Evolutionary conservation across 2,329 filamentous ascomycete species (phyloP), one percentile per base, ranked within the genome.

Genomic region (Pseudopithomyces maydicus): DNA sequence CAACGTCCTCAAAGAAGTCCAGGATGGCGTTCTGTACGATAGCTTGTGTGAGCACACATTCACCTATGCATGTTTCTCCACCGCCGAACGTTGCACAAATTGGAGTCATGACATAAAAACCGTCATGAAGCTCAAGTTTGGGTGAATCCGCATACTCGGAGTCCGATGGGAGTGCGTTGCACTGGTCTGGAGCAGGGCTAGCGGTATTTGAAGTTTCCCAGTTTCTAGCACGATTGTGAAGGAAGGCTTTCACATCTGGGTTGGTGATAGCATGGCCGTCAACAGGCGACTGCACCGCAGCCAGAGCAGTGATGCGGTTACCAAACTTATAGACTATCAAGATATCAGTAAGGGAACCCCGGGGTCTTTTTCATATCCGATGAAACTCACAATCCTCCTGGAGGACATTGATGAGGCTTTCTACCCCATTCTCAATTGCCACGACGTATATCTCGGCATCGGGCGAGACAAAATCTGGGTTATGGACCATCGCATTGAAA

Each of bases 381-480:
- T 5, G 17, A 2, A 7, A 88, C 70, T 78, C 82, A 72, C 79
- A 80, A 10, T 84, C 70, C 2, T 81, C 63, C 35, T 87, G 81
- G 10, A 95, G 78, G 59, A 89, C 88, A 14, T 76, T 68, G 26
- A 88, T 74, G 0, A 86, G 78, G 1, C 81, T 77, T 32, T 87
- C 81, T 0, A 86, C 87, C 3, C 87, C 87, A 53, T 90, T 86
- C 1, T 89, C 87, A 15, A 95, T 78, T 1, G 85, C 90, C 46
- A 97, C 80, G 32, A 97, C 71, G 68, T 92, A 87, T 19, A 96
- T 69, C 43, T 81, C 82, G 0, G 86, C 85, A 1, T 81, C 73
- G 0, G 77, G 54, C 0, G 77, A 68, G 0, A 85, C 76, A 6
- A 87, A 66, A 2, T 74, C 51, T 1, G 71, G 59, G 8, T 77